phyloP scores from a whole-genome alignment of 2,329 filamentous ascomycete genomes.

The Incumbomyces lentus region DNA sequence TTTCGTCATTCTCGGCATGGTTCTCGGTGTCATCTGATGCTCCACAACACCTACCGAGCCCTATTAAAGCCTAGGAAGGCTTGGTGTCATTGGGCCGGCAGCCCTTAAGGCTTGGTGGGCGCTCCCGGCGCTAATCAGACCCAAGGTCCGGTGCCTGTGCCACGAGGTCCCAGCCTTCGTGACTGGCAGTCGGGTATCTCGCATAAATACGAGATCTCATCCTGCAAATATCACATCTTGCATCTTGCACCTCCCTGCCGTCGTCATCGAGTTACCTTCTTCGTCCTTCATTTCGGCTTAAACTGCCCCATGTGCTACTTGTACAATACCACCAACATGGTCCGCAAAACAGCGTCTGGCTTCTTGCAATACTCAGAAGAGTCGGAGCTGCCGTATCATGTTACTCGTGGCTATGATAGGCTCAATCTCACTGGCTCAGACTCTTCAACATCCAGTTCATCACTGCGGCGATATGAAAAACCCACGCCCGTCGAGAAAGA shows the following conservation, averaged over 20 bases:
- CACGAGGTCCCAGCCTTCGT: too few relatives aligned
- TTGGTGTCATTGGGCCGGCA: too few relatives aligned
- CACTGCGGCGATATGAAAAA: constrained; percentile 13
- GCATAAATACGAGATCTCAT: too few relatives aligned
- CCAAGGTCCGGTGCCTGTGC: too few relatives aligned
- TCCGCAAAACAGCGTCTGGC: constrained; percentile 21
- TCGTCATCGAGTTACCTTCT: not conserved
- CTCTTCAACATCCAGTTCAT: constrained; percentile 4
- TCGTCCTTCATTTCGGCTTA: not conserved
- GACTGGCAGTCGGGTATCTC: too few relatives aligned
- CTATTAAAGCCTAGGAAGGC: too few relatives aligned
- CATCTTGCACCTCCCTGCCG: not conserved
- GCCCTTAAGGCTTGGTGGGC: too few relatives aligned
- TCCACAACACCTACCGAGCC: too few relatives aligned
- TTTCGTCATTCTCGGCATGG: too few relatives aligned
- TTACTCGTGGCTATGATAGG: constrained; percentile 18
- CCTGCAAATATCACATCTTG: too few relatives aligned
- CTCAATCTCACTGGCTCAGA: constrained; percentile 13
- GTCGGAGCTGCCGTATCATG: constrained; percentile 15
- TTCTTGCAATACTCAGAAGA: constrained; percentile 20
- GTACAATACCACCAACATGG: constrained; percentile 16
- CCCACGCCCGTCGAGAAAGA: constrained; percentile 13
- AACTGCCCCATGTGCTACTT: constrained; percentile 2
- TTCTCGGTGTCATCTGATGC: too few relatives aligned
- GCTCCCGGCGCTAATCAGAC: too few relatives aligned